Base-by-base conservation (phyloP, 208 protist genomes). In the Trypanosoma brucei region DNA sequence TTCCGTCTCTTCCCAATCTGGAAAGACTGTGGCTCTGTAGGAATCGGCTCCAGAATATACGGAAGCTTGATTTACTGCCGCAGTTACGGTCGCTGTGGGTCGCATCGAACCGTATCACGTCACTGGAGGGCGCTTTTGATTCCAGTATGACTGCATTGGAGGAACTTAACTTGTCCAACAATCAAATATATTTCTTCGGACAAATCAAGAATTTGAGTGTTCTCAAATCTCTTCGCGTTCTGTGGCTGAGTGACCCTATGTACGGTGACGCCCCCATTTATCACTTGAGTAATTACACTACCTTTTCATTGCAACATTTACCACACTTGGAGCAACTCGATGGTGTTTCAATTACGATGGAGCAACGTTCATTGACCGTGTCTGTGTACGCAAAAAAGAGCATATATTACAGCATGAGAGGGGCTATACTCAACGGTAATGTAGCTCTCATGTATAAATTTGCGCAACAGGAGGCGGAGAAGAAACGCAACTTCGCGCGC, bases 341-440 rank as follows among this genome's bases (percentile, higher is more conserved):
- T 68, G 75, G 79, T 55, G 53, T 64, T 35, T 49, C 57, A 30
- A 76, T 98, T 50, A 88, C 84, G 9, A 59, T 70, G 2, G 93
- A 97, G 66, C 81, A 90, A 53, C 86, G 91, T 34, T 62, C 65
- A 7, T 53, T 94, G 35, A 94, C 95, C 8, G 79, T 95, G 50
- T 86, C 83, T 1, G 89, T 96, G 1, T 92, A 91, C 65, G 65
- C 75, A 53, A 98, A 96, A 59, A 98, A 98, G 69, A 72, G 76
- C 54, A 88, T 97, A 62, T 98, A 98, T 73, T 98, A 98, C 70
- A 94, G 89, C 62, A 97, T 97, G 85, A 80, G 95, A 13, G 82
- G 95, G 37, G 91, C 91, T 53, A 90, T 92, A 54, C 59, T 97
- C n/a, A 76, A 92, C 59, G 75, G 92, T 9, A 94, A 97, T 65